Conservation (phyloP, 768 basidiomycete species). For the Amanita pseudoporphyria region DNA sequence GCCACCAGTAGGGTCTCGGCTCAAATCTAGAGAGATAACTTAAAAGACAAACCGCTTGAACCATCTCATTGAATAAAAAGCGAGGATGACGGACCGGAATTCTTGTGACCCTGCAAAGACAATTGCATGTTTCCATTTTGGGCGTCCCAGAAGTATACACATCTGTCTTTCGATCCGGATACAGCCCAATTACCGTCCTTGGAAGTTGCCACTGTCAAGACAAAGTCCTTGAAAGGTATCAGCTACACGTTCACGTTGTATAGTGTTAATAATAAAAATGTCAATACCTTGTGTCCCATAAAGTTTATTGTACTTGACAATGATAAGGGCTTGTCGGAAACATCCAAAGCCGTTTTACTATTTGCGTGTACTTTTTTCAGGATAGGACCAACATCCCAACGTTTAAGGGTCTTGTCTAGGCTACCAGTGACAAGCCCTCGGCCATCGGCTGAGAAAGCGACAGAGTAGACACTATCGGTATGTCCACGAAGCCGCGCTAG, state of each 20-base stretch:
- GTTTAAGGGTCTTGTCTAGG: constrained; percentile 74
- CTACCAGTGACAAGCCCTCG: constrained; percentile 83
- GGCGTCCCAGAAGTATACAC: constrained; percentile 83
- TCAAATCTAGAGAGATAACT: constrained; percentile 33
- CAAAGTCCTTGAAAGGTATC: constrained; percentile 25
- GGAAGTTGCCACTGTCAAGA: constrained; percentile 38
- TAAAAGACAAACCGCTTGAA: background rate
- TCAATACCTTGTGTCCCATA: constrained; percentile 66
- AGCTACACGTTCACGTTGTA: too few relatives aligned
- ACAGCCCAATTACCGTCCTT: constrained; percentile 85
- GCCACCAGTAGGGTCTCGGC: constrained; percentile 22
- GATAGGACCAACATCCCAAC: constrained; percentile 76
- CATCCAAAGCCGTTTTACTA: constrained; percentile 52
- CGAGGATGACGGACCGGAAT: constrained; percentile 27
- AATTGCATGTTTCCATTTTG: constrained; percentile 62
- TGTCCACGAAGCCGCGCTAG: constrained; percentile 69
- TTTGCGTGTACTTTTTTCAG: constrained; percentile 51
- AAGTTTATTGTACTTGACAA: constrained; percentile 56
- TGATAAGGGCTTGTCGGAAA: constrained; percentile 31
- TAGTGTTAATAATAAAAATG: constrained; percentile 1
- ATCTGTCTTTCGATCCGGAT: constrained; percentile 81
- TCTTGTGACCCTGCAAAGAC: constrained; percentile 65
- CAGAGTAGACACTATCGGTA: constrained; percentile 71
- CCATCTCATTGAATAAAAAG: background rate
- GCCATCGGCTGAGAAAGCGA: constrained; percentile 92